Percentiles rank a stretch among this genome's conserved stretches.
phyloP scores from a whole-genome alignment of 2,329 filamentous ascomycete species.

The Colletotrichum gigasporum region DNA sequence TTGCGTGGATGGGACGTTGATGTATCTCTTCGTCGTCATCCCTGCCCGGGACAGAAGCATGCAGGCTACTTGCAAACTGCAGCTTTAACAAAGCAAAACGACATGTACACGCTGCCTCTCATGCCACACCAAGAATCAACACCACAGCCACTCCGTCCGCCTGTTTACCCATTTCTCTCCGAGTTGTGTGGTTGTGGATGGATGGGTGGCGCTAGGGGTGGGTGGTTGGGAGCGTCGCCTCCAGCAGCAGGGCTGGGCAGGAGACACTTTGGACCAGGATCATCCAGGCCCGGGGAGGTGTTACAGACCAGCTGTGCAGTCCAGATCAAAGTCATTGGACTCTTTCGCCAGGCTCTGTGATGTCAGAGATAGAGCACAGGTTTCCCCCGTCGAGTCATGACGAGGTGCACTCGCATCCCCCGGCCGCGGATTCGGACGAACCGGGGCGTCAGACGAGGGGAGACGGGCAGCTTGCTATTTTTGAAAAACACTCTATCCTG shows the following conservation, averaged over 20 bases:
- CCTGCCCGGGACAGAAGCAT: constrained; percentile 3
- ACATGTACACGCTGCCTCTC: constrained; percentile 9
- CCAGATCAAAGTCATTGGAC: constrained; percentile 2
- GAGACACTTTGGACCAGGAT: constrained; percentile 20
- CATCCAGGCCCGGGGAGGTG: constrained; percentile 10
- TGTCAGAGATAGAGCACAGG: constrained; percentile 24
- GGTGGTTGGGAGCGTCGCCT: constrained; percentile 19
- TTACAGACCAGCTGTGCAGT: neutral
- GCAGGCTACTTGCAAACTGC: constrained; percentile 19
- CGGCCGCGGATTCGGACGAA: constrained; percentile 22
- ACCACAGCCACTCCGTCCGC: neutral
- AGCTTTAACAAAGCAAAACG: constrained; percentile 16
- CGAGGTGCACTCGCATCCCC: neutral
- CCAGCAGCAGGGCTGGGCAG: constrained; percentile 21
- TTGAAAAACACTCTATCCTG: constrained; percentile 17
- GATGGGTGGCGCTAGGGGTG: constrained; percentile 16
- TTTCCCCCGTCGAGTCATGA: constrained; percentile 25
- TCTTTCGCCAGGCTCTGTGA: constrained; percentile 2
- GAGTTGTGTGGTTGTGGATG: constrained; percentile 6
- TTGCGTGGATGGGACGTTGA: constrained; percentile 2
- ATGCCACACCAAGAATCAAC: neutral
- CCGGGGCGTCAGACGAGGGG: neutral
- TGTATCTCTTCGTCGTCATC: neutral
- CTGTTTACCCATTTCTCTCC: neutral
- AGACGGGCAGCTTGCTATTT: constrained; percentile 16